Evolutionary conservation across 345 rosid species (phyloP).

Genomic region (Camelina neglecta): DNA sequence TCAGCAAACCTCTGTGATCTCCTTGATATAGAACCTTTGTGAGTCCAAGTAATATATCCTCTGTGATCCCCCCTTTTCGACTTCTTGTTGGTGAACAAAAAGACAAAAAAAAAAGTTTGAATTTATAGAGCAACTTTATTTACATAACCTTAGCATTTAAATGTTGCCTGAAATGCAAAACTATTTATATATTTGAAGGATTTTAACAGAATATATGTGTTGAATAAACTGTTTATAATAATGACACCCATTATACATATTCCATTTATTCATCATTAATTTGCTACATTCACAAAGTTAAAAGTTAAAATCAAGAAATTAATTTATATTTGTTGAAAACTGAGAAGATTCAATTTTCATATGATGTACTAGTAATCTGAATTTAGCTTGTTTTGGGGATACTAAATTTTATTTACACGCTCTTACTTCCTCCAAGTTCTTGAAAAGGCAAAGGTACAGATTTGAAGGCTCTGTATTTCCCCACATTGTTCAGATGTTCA

Average conservation of each 20-base stretch:
- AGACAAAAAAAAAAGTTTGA: too few relatives aligned
- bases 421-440: conserved; percentile 45
- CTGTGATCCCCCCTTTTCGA: too few relatives aligned
- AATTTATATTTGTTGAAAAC: not conserved
- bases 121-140: too few relatives aligned
- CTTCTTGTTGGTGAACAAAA: too few relatives aligned
- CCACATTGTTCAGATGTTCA: conserved; percentile 86
- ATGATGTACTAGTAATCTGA: conserved; percentile 3
- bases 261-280: not conserved
- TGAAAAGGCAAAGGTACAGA: conserved; percentile 78
- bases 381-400: not conserved
- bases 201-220: too few relatives aligned
- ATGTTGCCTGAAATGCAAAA: too few relatives aligned
- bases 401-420: conserved; percentile 28
- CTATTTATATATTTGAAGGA: too few relatives aligned
- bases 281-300: not conserved
- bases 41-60: too few relatives aligned
- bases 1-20: too few relatives aligned
- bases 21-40: too few relatives aligned
- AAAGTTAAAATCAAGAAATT: not conserved
- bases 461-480: conserved; percentile 78
- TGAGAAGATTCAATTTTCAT: not conserved
- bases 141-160: too few relatives aligned
- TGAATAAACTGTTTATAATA: not conserved
- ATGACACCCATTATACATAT: not conserved